Evolutionary conservation across 139 green algal species (phyloP).

Genomic region (Chlorella sp.): DNA sequence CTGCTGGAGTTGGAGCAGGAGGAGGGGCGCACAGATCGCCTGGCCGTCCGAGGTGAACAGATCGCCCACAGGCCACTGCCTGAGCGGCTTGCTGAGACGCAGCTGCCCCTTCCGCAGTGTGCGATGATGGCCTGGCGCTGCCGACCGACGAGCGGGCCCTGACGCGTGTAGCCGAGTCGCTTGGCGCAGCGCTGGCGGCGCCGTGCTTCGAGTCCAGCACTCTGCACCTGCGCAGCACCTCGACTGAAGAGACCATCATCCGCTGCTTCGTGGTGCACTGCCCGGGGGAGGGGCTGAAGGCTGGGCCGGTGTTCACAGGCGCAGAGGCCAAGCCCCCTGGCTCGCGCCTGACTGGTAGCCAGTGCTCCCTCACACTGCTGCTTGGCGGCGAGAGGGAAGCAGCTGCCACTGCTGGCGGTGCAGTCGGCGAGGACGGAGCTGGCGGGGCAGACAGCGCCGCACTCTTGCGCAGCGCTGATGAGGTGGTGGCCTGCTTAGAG

Average conservation of each 20-base stretch:
- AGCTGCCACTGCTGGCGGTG: neutral
- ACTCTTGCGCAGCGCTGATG: neutral
- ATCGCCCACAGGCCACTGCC: neutral
- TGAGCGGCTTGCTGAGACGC: neutral
- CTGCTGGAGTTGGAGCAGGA: slow-evolving; percentile 18
- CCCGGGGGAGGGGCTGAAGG: neutral
- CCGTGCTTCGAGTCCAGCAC: neutral
- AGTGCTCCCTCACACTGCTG: neutral
- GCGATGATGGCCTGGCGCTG: slow-evolving; percentile 15
- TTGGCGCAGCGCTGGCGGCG: neutral
- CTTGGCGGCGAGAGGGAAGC: neutral
- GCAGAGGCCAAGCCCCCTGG: no score
- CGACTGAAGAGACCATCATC: slow-evolving; percentile 7
- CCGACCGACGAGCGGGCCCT: neutral
- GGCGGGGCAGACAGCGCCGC: neutral
- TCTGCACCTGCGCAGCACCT: neutral
- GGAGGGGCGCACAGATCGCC: neutral
- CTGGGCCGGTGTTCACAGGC: neutral
- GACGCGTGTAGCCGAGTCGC: neutral
- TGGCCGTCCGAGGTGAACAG: neutral
- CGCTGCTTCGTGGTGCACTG: neutral
- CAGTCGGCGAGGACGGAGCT: neutral
- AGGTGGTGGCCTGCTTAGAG: slow-evolving; percentile 5
- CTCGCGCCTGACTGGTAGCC: no score
- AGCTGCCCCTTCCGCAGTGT: slow-evolving; percentile 1